phyloP scores from a whole-genome alignment of 441 rosid species.

The Erysimum cheiri region DNA sequence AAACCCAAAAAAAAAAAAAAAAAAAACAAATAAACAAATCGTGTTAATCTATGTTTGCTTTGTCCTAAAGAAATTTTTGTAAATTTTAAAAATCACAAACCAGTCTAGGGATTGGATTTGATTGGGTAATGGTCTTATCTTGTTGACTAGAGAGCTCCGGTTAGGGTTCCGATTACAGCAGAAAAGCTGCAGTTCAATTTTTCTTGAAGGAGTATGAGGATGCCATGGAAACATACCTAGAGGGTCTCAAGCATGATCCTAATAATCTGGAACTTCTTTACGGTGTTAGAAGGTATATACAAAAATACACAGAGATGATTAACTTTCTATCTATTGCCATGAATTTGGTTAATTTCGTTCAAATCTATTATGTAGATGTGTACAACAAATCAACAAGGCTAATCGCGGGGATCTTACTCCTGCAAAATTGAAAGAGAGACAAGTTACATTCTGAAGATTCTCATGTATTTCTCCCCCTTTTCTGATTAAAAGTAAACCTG shows the following conservation, averaged over 20 bases:
- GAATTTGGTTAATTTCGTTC: neutral
- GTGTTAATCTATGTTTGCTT: too few relatives aligned
- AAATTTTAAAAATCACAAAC: too few relatives aligned
- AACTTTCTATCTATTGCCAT: neutral
- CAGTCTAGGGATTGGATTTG: too few relatives aligned
- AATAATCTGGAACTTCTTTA: slow-evolving; percentile 83
- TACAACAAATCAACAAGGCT: slow-evolving; percentile 85
- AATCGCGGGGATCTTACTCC: slow-evolving; percentile 93
- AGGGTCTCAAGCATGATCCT: slow-evolving; percentile 83
- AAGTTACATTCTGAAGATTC: slow-evolving; percentile 50
- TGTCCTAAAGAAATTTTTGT: too few relatives aligned
- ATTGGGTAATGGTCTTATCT: too few relatives aligned
- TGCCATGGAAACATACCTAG: slow-evolving; percentile 89
- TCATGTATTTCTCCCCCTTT: neutral
- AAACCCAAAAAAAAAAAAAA: too few relatives aligned
- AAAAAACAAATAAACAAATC: too few relatives aligned
- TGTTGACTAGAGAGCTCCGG: too few relatives aligned
- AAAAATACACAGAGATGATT: neutral
- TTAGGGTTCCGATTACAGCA: slow-evolving; percentile 49
- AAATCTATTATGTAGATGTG: slow-evolving; percentile 51
- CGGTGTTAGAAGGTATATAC: slow-evolving; percentile 72
- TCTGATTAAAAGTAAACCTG: too few relatives aligned
- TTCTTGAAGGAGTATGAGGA: slow-evolving; percentile 96
- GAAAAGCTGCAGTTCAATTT: slow-evolving; percentile 89
- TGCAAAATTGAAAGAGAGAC: slow-evolving; percentile 94